Base-by-base conservation (phyloP, 1,284 basidiomycete genomes). In the Austroboletus niveus region DNA sequence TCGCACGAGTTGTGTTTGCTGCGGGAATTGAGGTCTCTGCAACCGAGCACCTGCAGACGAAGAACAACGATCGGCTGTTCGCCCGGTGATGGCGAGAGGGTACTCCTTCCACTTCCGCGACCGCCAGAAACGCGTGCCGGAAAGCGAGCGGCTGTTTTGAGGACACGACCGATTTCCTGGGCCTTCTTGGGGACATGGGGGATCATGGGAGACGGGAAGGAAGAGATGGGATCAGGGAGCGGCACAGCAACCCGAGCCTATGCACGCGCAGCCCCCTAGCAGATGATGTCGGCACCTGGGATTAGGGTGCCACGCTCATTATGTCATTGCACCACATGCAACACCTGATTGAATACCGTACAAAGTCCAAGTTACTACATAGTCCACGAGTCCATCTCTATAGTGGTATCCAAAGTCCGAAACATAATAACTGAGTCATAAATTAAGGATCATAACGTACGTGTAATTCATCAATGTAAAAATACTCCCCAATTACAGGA, bases 1-100 rank as follows among this genome's bases (percentile, higher is more conserved):
- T 91, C 89, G 62, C 85, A 88, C 42, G 72, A 77, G 12, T 82
- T 82, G 60, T 80, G 81, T 49, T 78, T 78, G 63, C 87, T 82
- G 58, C 85, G 87, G 9, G 83, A 71, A 14, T 78, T 66, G 32
- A 91, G 73, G 51, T 80, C 75, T 22, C 70, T 77, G 63, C 87
- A 88, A 7, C 79, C 75, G 5, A 88, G 53, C 30, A 91, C 75
- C 63, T 87, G 86, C 1, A 91, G 73, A 31, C 82, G 75, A 35
- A 90, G 76, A 30, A 83, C 59, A 40, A 85, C 84, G 52, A 87
- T 62, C 2, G 89, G 87, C 0, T 69, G 68, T 63, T 92, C 89
- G 27, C 84, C 84, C 0, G 77, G 75, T 3, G 70, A 60, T 0
- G 87, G 85, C 1, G 74, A 65, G 57, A 83, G 69, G n/a, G 64